Evolutionary conservation across 148 eudicot species (phyloP), one percentile per base, ranked within the genome.

Genomic region (Rhododendron kiyosumense): DNA sequence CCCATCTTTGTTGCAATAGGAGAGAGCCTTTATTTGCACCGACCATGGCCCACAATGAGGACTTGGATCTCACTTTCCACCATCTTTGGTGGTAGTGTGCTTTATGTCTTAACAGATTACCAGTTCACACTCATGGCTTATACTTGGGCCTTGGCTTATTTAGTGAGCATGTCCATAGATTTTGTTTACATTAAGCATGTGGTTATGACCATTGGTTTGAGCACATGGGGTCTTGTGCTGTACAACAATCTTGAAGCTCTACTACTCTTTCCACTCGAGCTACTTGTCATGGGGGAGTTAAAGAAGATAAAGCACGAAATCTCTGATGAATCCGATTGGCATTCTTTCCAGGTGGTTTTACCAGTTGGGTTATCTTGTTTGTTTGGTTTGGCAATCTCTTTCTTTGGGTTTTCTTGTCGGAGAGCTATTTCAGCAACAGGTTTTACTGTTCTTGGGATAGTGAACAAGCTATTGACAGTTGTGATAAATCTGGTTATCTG

Each of bases 101-200:
- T 97, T 20, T 97, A 95, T 79, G 99, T 97, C 85, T 79, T 90
- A 45, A 97, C 98, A 12, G 99, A 97, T 91, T 97, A 94, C 90
- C 98, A 94, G 89, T 97, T 97, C 91, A 93, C 99, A 1, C 85
- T 94, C 46, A 92, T 88, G 90, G 98, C 99, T 88, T 97, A 95
- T 86, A 90, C 86, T 84, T 97, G 99, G 99, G 99, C 98, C n/a
- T 65, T 94, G 85, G 99, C 98, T 73, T 97, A 97, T 88, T 91
- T 95, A 59, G 89, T 94, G 79, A 97, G 98, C 92, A 97, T 95
- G 99, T 93, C 99, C 34, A 93, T 96, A 49, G 98, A 95, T 91
- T 97, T 95, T 87, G 98, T 97, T 57, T 97, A 97, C 93, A 95
- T 97, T 38, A 97, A 97, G 91, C 99, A 97, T 87, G 99, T 97